Percentiles rank a stretch among this genome's conserved stretches.
Conservation (phyloP, 257 asterid genomes). For the Nicotiana sylvestris region DNA sequence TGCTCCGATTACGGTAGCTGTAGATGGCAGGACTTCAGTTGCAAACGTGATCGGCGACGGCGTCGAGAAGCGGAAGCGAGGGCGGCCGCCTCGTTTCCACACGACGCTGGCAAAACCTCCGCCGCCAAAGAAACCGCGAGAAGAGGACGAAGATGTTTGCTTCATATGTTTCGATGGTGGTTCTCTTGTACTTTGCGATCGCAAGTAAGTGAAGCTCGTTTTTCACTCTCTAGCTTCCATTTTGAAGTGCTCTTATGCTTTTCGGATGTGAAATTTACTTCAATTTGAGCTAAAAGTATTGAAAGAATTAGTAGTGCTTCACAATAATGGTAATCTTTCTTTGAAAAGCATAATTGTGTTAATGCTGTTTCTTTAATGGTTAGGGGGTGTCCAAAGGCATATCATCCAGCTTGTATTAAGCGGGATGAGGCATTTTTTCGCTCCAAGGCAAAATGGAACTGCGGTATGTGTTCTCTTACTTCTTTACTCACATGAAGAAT, state of each 20-base stretch:
- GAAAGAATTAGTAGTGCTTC: neutral
- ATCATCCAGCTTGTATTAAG: conserved; percentile 91
- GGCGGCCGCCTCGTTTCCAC: conserved; percentile 58
- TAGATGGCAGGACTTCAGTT: conserved; percentile 10
- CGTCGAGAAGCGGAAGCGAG: conserved; percentile 57
- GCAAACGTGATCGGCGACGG: conserved; percentile 25
- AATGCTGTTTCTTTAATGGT: conserved; percentile 21
- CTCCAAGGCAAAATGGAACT: conserved; percentile 80
- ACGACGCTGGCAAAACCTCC: conserved; percentile 37
- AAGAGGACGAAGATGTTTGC: conserved; percentile 88
- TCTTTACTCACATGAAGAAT: neutral
- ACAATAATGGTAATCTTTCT: neutral
- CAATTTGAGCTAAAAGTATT: neutral
- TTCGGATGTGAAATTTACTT: neutral
- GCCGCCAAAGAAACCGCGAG: conserved; percentile 28
- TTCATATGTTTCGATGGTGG: conserved; percentile 98
- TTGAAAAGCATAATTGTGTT: conserved; percentile 8
- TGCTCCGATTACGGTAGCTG: conserved; percentile 14
- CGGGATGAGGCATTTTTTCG: conserved; percentile 81
- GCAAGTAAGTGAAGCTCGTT: conserved; percentile 55
- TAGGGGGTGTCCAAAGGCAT: conserved; percentile 99
- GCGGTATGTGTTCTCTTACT: conserved; percentile 35
- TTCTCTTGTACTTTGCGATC: conserved; percentile 84
- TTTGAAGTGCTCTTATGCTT: conserved; percentile 1
- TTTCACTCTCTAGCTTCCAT: neutral